These are phyloP conservation scores for Hordeum marinum DNA, from an alignment of 176 grass and related monocot species.

Conservation along the genomic window DNA sequence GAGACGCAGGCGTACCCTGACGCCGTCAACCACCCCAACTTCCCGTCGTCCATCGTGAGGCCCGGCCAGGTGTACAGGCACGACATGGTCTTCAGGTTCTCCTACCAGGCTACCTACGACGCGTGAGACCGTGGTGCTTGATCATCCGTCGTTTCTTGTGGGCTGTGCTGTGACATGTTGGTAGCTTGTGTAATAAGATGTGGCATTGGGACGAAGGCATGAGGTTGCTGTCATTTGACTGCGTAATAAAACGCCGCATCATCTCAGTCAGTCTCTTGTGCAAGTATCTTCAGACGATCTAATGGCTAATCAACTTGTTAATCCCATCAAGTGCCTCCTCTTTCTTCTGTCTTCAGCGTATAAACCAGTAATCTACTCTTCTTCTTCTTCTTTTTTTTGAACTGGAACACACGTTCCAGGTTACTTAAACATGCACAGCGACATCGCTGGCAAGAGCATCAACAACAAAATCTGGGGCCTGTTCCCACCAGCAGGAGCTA, in stretches of 20 bases:
- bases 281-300: neutral
- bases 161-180: neutral
- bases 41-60: conserved; percentile 58
- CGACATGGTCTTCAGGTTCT: conserved; percentile 68
- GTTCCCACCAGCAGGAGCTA: no score
- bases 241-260: conserved; percentile 1
- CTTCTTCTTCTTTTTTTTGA: no score
- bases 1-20: conserved; percentile 88
- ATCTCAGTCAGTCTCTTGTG: neutral
- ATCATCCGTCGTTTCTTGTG: neutral
- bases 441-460: no score
- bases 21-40: conserved; percentile 70
- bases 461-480: no score
- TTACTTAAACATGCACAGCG: no score
- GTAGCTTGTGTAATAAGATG: neutral
- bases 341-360: neutral
- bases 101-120: neutral
- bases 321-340: neutral
- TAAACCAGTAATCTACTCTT: neutral
- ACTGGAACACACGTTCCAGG: no score
- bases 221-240: neutral
- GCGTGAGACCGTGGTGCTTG: neutral
- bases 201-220: neutral
- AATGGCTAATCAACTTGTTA: neutral
- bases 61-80: conserved; percentile 61